A percentile compares a stretch with the other conserved stretches of the same genome.
Evolutionary conservation across 2,329 filamentous ascomycete species (phyloP).

Genomic region (Dryadomyces sulphureus): DNA sequence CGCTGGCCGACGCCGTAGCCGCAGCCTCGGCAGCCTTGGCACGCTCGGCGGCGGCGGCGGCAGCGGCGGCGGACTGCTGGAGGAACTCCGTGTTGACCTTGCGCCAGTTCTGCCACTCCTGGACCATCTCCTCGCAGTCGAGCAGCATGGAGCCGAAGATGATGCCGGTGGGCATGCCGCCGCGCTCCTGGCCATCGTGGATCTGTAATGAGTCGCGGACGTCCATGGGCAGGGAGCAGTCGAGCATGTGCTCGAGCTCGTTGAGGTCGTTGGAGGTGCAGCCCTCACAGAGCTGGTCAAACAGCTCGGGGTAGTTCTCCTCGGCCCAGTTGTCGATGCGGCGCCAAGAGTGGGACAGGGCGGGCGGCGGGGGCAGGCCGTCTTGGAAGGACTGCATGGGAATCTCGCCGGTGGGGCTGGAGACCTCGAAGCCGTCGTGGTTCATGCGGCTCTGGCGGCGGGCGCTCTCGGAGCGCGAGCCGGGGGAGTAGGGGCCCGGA

Average conservation of each 20-base stretch:
- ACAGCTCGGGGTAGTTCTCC: conserved; percentile 88
- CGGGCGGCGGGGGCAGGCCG: conserved; percentile 77
- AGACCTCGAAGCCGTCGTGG: conserved; percentile 50
- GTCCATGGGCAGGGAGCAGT: conserved; percentile 86
- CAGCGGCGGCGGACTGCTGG: conserved; percentile 39
- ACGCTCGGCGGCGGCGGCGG: conserved; percentile 47
- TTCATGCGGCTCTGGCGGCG: conserved; percentile 47
- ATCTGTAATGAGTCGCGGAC: conserved; percentile 80
- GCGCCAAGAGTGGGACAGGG: conserved; percentile 78
- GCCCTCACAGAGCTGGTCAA: conserved; percentile 82
- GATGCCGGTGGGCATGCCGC: conserved; percentile 78
- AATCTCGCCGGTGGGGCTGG: conserved; percentile 62
- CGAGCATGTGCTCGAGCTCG: conserved; percentile 88
- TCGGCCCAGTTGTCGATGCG: conserved; percentile 91
- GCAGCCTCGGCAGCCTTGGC: conserved; percentile 18
- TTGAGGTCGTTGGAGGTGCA: conserved; percentile 91
- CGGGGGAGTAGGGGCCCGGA: conserved; percentile 63
- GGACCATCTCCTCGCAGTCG: conserved; percentile 94
- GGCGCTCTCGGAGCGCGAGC: conserved; percentile 66
- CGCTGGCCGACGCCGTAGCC: conserved; percentile 8
- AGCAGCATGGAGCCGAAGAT: conserved; percentile 91
- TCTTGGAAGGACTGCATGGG: conserved; percentile 94
- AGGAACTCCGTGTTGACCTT: conserved; percentile 85
- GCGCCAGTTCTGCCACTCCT: conserved; percentile 96
- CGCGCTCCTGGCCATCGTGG: conserved; percentile 95